Evolutionary conservation across 2,329 filamentous ascomycete species (phyloP).

Genomic region (Hysterium pulicare): DNA sequence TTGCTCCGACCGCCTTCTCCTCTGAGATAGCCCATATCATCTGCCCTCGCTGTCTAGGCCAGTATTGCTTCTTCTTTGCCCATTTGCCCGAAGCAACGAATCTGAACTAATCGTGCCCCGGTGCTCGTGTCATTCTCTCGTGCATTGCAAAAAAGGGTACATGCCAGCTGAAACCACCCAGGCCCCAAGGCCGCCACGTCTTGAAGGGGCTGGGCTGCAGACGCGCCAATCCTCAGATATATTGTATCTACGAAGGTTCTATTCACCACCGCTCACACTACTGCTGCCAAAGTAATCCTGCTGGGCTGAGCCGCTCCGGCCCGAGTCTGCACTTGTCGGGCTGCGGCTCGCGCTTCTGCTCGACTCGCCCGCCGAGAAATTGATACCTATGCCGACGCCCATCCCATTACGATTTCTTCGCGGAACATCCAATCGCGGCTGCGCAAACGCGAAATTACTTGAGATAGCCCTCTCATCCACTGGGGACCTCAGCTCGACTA

Average conservation of each 20-base stretch:
- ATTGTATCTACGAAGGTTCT: neutral
- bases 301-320: neutral
- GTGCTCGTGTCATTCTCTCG: too few relatives aligned
- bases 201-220: neutral
- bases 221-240: neutral
- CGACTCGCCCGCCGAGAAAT: neutral
- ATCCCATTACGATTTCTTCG: constrained; percentile 6
- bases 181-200: neutral
- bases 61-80: neutral
- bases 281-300: neutral
- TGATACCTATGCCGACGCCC: constrained; percentile 1
- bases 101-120: neutral
- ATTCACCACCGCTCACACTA: neutral
- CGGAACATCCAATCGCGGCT: constrained; percentile 27
- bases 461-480: constrained; percentile 16
- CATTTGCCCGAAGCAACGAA: neutral
- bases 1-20: neutral
- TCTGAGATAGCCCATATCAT: neutral
- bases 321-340: constrained; percentile 1
- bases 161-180: neutral
- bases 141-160: too few relatives aligned
- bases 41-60: neutral
- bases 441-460: constrained; percentile 30
- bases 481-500: constrained; percentile 35
- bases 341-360: constrained; percentile 3